Base-by-base conservation (phyloP, 2,329 filamentous ascomycete genomes). In the Fusarium fracticaudum region DNA sequence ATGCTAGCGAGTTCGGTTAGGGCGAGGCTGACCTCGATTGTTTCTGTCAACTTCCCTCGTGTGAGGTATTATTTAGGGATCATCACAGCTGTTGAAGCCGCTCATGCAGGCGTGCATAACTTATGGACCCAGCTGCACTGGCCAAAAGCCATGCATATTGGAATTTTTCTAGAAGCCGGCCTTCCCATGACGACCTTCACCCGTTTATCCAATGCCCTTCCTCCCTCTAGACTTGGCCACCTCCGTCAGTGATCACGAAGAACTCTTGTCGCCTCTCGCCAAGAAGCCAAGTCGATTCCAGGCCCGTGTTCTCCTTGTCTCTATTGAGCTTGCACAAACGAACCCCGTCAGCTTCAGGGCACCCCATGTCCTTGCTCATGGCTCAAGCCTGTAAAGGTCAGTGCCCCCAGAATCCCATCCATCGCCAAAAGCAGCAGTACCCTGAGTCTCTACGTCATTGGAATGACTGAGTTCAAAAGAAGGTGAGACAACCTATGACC, bases 131-230 rank as follows among this genome's bases (percentile, higher is more conserved):
- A 45, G 59, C 64, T 69, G 67, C 63, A 73, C 61, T 59, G 45
- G 51, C 58, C 60, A 67, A 51, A 62, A 62, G 67, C 73, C 76
- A 50, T 48, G 26, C 48, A 48, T 72, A 66, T 57, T 77, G 50
- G 77, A 78, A 78, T 69, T 73, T 60, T 78, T 78, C 77, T 78
- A 65, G 77, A 78, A 78, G 74, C 64, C 54, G 64, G 60, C 59
- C 55, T 68, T 63, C 69, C 67, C 74, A 72, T 69, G 40, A 35
- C 48, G 70, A 33, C 67, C 67, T 68, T 63, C 65, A 29, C 50
- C 41, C 53, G 59, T 59, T 47, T 47, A 55, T 48, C 71, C 59
- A 68, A 62, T 74, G 26, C 45, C 26, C 35, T 47, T 29, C 37
- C 47, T n/a, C 38, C 50, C 38, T 65, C 51, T 43, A 31, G 37